These are phyloP conservation scores for Cyberlindnera mycetangii DNA, from an alignment of 805 yeast species.

Conservation along the genomic window DNA sequence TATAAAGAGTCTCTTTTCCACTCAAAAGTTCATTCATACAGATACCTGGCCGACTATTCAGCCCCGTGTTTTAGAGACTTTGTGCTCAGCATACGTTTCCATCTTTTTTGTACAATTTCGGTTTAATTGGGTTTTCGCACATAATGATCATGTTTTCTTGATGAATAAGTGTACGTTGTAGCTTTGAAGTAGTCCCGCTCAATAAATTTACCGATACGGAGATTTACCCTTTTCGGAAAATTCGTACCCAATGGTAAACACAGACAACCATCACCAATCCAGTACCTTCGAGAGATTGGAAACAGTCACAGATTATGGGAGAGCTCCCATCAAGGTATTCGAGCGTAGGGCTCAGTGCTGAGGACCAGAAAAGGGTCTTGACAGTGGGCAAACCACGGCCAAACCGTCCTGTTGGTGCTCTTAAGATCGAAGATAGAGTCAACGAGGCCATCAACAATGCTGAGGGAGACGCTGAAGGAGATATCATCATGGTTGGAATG, in stretches of 20 bases:
- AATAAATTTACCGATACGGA: background rate
- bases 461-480: conserved; percentile 30
- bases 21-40: conserved; percentile 5
- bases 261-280: too few species aligned
- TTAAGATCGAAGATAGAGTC: conserved; percentile 26
- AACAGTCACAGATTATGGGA: conserved; percentile 7
- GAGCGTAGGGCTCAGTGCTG: conserved; percentile 16
- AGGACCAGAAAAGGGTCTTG: conserved; percentile 17
- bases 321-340: conserved; percentile 29
- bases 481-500: conserved; percentile 47
- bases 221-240: background rate
- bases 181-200: background rate
- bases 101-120: conserved; percentile 6
- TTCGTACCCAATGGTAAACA: too few species aligned
- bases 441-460: conserved; percentile 13
- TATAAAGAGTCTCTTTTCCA: conserved; percentile 1
- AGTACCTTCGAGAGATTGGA: background rate
- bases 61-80: too few species aligned
- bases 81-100: background rate
- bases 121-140: conserved; percentile 17
- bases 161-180: conserved; percentile 1
- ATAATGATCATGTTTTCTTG: conserved; percentile 22
- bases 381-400: conserved; percentile 19
- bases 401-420: conserved; percentile 26
- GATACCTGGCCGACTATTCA: too few species aligned